Base-by-base conservation (phyloP, 352 stramenopile genomes). In the Globisporangium abappressorium region DNA sequence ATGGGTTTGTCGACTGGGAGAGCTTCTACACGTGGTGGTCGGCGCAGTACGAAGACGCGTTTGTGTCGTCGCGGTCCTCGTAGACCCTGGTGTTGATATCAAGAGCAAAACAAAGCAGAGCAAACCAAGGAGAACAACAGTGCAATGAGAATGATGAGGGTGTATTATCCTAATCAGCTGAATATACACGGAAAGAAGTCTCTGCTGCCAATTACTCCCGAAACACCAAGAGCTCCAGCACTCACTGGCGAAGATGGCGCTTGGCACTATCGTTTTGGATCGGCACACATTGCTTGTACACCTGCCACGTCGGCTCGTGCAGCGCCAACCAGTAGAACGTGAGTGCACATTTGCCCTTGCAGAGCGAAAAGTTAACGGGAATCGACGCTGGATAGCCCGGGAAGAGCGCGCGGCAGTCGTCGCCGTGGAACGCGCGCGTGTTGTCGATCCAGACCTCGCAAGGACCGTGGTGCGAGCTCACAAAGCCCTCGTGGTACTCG, bases 1-100 rank as follows among this genome's bases (percentile, higher is more conserved):
- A 65, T 12, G 83, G 83, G 2, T 79, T 75, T 34, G 73, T 91
- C 1, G 74, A 79, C 7, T 91, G 83, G 83, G 80, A 87, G 61
- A 57, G 68, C 5, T 91, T 91, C 56, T 91, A 90, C 68, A 72
- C 73, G 8, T 91, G 83, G 81, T 90, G 83, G 83, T 81, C 76
- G 12, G 55, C 70, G 24, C 82, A 85, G 36, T 82, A 76, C 46
- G 70, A 73, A 18, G 65, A 79, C 12, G 20, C 57, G 5, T 22
- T 65, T 5, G 46, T 54, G 7, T n/a, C 57, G 20, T 56, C 55
- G 9, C 43, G 41, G 14, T 20, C 28, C 5, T 69, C 56, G 33
- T 62, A 28, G 30, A 12, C 1, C 20, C 22, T 26, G 14, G 36
- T 6, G 20, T n/a, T 49, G 20, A 47, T 30, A 2, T 14, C 20